Conservation (phyloP, 2,329 filamentous ascomycete species). For the Hypoxylon rubiginosum region DNA sequence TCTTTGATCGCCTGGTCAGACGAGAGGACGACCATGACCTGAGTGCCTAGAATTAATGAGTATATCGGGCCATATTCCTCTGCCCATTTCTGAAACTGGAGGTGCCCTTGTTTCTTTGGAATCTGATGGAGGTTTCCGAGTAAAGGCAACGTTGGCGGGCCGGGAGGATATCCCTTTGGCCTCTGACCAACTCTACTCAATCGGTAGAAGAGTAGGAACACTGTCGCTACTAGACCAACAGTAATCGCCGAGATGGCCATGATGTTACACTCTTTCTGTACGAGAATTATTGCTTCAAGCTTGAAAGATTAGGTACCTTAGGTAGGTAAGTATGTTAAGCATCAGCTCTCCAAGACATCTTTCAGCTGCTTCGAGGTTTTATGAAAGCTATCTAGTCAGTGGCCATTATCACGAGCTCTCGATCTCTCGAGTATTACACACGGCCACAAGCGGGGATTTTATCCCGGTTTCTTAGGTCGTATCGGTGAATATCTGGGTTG, state of each 20-base stretch:
- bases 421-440: background rate
- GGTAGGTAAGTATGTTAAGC: background rate
- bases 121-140: constrained; percentile 67
- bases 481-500: background rate
- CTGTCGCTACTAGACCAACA: background rate
- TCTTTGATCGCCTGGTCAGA: constrained; percentile 63
- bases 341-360: background rate
- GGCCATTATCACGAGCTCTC: background rate
- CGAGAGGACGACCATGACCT: constrained; percentile 62
- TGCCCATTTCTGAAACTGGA: constrained; percentile 67
- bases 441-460: constrained; percentile 9
- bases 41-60: constrained; percentile 64
- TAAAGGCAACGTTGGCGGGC: constrained; percentile 64
- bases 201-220: constrained; percentile 27
- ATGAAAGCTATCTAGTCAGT: background rate
- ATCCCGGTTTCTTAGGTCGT: background rate
- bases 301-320: background rate
- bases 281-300: background rate
- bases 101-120: constrained; percentile 57
- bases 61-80: constrained; percentile 66
- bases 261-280: background rate
- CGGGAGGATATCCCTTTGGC: constrained; percentile 59
- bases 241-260: constrained; percentile 18
- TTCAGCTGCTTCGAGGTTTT: background rate
- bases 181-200: constrained; percentile 27